A percentile compares a stretch with the other conserved stretches of the same genome.
phyloP scores from a whole-genome alignment of 225 moss, liverwort and hornwort genomes.

The Bryoerythrophyllum caledonicum region DNA sequence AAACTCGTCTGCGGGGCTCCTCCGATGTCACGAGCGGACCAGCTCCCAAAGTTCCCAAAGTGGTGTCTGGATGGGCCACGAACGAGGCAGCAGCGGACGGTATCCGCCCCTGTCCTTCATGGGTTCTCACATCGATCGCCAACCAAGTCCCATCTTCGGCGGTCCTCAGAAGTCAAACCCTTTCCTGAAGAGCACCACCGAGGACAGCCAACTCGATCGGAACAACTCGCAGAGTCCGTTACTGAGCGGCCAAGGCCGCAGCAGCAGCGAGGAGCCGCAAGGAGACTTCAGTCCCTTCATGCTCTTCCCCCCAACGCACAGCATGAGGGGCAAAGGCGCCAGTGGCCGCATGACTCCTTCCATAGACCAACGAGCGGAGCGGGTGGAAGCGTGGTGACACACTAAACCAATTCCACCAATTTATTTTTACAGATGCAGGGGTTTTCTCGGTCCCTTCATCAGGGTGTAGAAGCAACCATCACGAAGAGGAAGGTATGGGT shows the following conservation, averaged over 20 bases:
- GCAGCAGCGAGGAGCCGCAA: conserved; percentile 43
- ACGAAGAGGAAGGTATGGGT: conserved; percentile 25
- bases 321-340: conserved; percentile 69
- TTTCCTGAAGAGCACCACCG: conserved; percentile 35
- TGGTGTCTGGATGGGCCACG: conserved; percentile 67
- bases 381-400: conserved; percentile 92
- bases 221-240: conserved; percentile 48
- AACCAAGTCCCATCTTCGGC: conserved; percentile 44
- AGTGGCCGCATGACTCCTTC: conserved; percentile 79
- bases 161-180: conserved; percentile 43
- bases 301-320: conserved; percentile 77
- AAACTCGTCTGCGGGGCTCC: conserved; percentile 47
- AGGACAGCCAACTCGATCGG: conserved; percentile 17
- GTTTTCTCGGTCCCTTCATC: conserved; percentile 15
- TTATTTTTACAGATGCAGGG: conserved; percentile 19
- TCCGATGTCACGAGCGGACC: conserved; percentile 54
- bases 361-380: conserved; percentile 85
- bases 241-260: conserved; percentile 44
- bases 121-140: conserved; percentile 36
- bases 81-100: conserved; percentile 46
- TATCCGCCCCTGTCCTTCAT: conserved; percentile 31
- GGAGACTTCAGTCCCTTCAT: conserved; percentile 80
- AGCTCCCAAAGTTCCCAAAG: conserved; percentile 61
- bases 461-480: conserved; percentile 13
- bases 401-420: background rate